Evolutionary conservation across 495 filamentous ascomycete genomes (phyloP).

Genomic region (Penicillium cataractarum): DNA sequence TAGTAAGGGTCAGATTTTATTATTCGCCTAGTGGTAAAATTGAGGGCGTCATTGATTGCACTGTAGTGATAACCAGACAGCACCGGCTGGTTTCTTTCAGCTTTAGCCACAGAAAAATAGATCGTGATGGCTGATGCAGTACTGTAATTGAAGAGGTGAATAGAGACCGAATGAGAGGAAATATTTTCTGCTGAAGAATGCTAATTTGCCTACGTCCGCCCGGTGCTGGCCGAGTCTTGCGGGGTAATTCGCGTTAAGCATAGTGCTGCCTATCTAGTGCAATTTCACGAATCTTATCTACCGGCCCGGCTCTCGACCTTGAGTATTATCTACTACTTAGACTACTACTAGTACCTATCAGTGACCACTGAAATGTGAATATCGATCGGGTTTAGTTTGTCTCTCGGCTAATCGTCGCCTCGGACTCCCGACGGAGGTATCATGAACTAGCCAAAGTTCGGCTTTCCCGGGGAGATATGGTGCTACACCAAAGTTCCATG

Average conservation of each 20-base stretch:
- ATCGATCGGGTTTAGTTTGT: neutral
- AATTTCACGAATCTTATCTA: neutral
- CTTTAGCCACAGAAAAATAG: neutral
- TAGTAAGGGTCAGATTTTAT: no score
- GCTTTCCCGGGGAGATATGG: neutral
- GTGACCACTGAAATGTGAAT: neutral
- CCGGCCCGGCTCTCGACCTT: neutral
- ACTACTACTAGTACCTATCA: neutral
- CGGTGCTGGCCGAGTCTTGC: neutral
- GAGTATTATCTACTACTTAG: neutral
- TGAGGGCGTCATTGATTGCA: neutral
- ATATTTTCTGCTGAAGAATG: neutral
- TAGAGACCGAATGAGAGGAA: neutral
- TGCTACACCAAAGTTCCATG: neutral
- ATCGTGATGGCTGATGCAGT: neutral
- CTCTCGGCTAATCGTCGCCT: conserved; percentile 1
- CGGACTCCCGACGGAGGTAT: conserved; percentile 11
- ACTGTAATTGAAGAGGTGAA: neutral
- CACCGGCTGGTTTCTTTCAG: neutral
- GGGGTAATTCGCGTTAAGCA: neutral
- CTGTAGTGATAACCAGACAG: neutral
- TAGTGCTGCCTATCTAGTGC: neutral
- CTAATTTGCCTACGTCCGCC: neutral
- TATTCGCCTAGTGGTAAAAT: neutral
- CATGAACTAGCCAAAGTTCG: conserved; percentile 1